These are phyloP conservation scores for Neophaeococcomyces aloes DNA, from an alignment of 2,329 filamentous ascomycete genomes.

Conservation along the genomic window DNA sequence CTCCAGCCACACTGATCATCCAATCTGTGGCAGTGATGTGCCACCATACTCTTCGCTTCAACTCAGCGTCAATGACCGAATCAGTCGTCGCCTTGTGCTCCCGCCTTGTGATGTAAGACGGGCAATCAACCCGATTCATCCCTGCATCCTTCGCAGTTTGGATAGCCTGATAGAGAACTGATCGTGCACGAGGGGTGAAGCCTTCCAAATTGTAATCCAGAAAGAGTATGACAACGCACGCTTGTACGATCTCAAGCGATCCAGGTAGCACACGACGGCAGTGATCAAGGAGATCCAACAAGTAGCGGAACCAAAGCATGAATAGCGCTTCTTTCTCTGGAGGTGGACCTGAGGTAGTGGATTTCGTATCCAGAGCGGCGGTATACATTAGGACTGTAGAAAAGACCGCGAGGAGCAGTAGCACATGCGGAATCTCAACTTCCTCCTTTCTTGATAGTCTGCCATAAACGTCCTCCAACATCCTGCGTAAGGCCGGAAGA, in stretches of 20 bases:
- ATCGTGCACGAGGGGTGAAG: constrained; percentile 13
- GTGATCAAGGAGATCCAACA: constrained; percentile 15
- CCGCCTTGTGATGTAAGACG: constrained; percentile 12
- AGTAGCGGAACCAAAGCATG: constrained; percentile 11
- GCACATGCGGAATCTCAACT: constrained; percentile 23
- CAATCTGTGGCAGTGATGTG: constrained; percentile 35
- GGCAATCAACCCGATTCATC: constrained; percentile 29
- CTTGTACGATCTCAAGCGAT: constrained; percentile 14
- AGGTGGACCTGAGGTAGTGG: neutral
- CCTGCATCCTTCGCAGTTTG: constrained; percentile 25
- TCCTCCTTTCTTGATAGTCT: constrained; percentile 16
- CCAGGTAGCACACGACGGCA: constrained; percentile 10
- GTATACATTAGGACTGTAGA: constrained; percentile 22
- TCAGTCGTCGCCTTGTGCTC: constrained; percentile 13
- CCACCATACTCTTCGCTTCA: constrained; percentile 36
- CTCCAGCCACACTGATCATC: constrained; percentile 32
- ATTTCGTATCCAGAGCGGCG: constrained; percentile 12
- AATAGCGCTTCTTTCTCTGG: constrained; percentile 7
- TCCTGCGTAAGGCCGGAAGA: constrained; percentile 21
- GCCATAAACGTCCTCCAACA: constrained; percentile 26
- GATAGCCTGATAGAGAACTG: constrained; percentile 10
- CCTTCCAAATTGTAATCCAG: constrained; percentile 17
- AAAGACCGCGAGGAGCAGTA: constrained; percentile 28
- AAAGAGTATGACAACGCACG: constrained; percentile 14
- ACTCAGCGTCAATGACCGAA: constrained; percentile 24